Base-by-base conservation (phyloP, 768 basidiomycete genomes). In the Russula virescens region DNA sequence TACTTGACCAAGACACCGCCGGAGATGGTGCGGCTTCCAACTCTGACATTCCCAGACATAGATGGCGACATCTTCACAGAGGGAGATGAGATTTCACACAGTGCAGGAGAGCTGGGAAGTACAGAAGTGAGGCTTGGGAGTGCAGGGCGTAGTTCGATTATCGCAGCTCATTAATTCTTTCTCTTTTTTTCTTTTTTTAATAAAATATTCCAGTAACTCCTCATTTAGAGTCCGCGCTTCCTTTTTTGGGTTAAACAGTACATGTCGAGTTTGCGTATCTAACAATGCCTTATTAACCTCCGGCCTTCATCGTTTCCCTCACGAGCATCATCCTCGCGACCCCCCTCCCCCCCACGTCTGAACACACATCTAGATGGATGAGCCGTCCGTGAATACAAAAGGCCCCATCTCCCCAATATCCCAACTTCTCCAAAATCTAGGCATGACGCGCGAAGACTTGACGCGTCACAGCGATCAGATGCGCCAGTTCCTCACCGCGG, bases 1-100 rank as follows among this genome's bases (percentile, higher is more conserved):
- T 95, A 93, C 75, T 83, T 95, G 62, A 92, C 91, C 13, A 82
- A 81, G 65, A 84, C 84, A 55, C 91, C 91, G 7, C 76, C 85
- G 55, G 80, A 91, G 60, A 74, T 82, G 42, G 68, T 91, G 49
- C 82, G 84, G 56, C 76, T 93, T 46, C 91, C 91, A 8, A 84
- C 89, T 5, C 82, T 83, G 48, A 88, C 91, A 19, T 91, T 93
- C 76, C 80, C 87, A 14, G 66, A 75, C 21, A 78, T 78, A 5
- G 71, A 77, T 45, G 81, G 84, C 47, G 79, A 80, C 68, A 76
- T 88, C 23, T 87, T 83, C 72, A 75, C 75, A 7, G 63, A 75
- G 13, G 78, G 78, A 28, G 69, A 74, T 35, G 80, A 80, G 70
- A 76, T 73, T 10, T 68, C 67, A 60, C 89, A 90, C 67, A 70